These are phyloP conservation scores for Plasmodium coatneyi DNA, from an alignment of 169 alveolate species.

Conservation along the genomic window DNA sequence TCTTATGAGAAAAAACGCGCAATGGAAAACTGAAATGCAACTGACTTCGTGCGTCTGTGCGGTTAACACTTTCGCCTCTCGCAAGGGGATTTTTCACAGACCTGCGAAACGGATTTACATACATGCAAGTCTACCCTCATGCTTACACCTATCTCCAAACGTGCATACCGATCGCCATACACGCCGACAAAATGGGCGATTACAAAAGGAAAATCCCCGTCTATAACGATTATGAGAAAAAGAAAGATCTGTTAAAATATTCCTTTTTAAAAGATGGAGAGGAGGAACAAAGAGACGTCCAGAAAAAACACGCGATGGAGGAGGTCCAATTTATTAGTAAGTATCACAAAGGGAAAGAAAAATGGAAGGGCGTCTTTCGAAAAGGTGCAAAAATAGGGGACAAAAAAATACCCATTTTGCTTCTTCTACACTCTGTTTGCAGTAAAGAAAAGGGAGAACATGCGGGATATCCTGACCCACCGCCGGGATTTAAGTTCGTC, in stretches of 20 bases:
- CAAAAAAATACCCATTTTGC: not conserved
- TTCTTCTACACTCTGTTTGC: not conserved
- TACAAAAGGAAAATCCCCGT: slow-evolving; percentile 58
- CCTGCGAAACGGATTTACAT: not conserved
- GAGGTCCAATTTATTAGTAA: slow-evolving; percentile 64
- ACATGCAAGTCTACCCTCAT: not conserved
- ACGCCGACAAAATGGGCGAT: slow-evolving; percentile 35
- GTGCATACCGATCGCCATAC: not conserved
- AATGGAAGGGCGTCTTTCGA: not conserved
- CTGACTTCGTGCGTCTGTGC: not conserved
- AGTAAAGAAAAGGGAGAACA: slow-evolving; percentile 57
- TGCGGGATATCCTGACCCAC: slow-evolving; percentile 57
- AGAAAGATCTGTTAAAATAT: slow-evolving; percentile 64
- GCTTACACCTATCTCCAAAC: not conserved
- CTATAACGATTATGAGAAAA: slow-evolving; percentile 55
- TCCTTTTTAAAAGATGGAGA: slow-evolving; percentile 26
- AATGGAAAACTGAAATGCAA: not conserved
- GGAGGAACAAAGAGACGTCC: slow-evolving; percentile 3
- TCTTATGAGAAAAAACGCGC: not conserved
- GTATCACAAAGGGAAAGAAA: not conserved
- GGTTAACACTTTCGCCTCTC: not conserved
- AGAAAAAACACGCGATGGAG: slow-evolving; percentile 12
- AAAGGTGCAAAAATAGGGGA: not conserved
- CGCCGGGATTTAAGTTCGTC: slow-evolving; percentile 36
- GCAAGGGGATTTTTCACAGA: not conserved